Percentiles rank a stretch among this genome's conserved stretches.
Conservation (phyloP, 78 protist genomes). For the Diacronema lutheri region DNA sequence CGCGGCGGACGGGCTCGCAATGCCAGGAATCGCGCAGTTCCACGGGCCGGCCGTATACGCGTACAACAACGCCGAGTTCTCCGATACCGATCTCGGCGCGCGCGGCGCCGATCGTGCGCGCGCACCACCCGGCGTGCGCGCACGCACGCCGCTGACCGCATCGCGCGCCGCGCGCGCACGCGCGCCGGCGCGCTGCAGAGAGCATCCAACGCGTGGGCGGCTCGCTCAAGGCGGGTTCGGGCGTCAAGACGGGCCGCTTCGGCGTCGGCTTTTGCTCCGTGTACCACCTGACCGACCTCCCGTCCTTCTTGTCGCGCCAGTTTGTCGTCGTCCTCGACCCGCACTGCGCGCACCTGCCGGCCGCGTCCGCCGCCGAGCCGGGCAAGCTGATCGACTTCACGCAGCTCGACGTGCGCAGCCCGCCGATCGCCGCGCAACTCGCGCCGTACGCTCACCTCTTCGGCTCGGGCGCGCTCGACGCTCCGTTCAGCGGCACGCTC, state of each 20-base stretch:
- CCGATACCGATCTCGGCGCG: conserved; percentile 25
- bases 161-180: no score
- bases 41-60: conserved; percentile 59
- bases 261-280: conserved; percentile 71
- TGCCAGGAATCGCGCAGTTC: neutral
- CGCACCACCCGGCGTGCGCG: no score
- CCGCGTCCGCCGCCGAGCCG: neutral
- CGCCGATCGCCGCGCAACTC: no score
- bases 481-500: neutral
- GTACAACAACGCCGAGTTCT: conserved; percentile 51
- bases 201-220: conserved; percentile 33
- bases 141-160: no score
- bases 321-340: conserved; percentile 50
- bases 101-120: neutral
- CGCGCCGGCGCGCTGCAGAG: neutral
- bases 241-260: conserved; percentile 34
- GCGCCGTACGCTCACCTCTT: conserved; percentile 11
- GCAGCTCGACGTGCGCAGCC: no score
- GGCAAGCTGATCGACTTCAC: neutral
- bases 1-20: neutral
- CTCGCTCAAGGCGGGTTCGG: neutral
- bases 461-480: neutral
- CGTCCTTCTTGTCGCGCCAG: conserved; percentile 33
- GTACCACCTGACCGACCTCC: conserved; percentile 64
- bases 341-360: neutral